Evolutionary conservation across 2,329 filamentous ascomycete species (phyloP).

Genomic region (Lecanicillium sp.): DNA sequence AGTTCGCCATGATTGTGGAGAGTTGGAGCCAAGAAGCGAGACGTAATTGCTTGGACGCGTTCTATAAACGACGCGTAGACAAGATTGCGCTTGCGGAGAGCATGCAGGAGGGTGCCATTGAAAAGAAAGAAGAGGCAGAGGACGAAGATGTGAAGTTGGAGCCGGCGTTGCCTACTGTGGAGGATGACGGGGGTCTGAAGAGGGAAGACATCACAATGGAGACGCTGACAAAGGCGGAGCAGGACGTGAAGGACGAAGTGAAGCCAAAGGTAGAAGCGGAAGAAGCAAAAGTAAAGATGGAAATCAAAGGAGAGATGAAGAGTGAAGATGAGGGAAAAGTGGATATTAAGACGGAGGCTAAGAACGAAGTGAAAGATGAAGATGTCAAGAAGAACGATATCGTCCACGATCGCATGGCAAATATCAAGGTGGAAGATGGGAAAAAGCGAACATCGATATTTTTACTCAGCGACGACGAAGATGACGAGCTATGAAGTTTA

Average conservation of each 20-base stretch:
- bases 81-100: slow-evolving; percentile 28
- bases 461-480: slow-evolving; percentile 5
- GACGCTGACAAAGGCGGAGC: background rate
- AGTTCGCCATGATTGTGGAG: slow-evolving; percentile 88
- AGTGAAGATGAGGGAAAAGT: slow-evolving; percentile 8
- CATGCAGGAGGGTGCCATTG: slow-evolving; percentile 1
- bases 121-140: slow-evolving; percentile 5
- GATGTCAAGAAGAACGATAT: no score
- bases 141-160: slow-evolving; percentile 4
- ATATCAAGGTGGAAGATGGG: background rate
- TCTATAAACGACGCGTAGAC: slow-evolving; percentile 64
- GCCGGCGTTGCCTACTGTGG: background rate
- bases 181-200: slow-evolving; percentile 6
- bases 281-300: slow-evolving; percentile 7
- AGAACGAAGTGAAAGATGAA: slow-evolving; percentile 4
- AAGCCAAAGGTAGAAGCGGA: slow-evolving; percentile 7
- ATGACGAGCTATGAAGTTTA: slow-evolving; percentile 6
- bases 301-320: slow-evolving; percentile 8
- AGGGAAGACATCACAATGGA: slow-evolving; percentile 1
- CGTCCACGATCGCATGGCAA: background rate
- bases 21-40: slow-evolving; percentile 80
- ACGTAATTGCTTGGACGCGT: slow-evolving; percentile 68
- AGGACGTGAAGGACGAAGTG: slow-evolving; percentile 5
- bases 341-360: slow-evolving; percentile 11
- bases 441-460: slow-evolving; percentile 7